These are phyloP conservation scores for Aurinia saxatilis DNA, from an alignment of 345 rosid species.

Conservation along the genomic window DNA sequence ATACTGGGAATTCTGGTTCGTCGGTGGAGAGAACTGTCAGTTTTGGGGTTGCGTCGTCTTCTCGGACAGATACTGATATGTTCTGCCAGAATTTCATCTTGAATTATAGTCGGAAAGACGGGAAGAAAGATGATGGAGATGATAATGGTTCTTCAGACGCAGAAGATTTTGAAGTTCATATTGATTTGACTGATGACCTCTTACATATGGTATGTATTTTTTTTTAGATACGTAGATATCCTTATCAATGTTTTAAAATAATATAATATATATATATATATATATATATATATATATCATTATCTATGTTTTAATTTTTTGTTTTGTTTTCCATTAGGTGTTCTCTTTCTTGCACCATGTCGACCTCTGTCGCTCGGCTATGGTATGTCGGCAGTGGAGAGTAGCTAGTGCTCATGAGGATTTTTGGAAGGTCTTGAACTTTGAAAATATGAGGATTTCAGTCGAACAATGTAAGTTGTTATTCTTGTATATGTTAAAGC, in stretches of 20 bases:
- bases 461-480: constrained; percentile 73
- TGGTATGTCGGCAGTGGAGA: constrained; percentile 96
- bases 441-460: constrained; percentile 69
- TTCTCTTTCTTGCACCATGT: constrained; percentile 77
- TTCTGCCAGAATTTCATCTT: constrained; percentile 55
- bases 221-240: not conserved
- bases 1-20: constrained; percentile 35
- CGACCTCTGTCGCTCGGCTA: constrained; percentile 80
- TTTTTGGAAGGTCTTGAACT: constrained; percentile 90
- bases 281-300: too few species aligned
- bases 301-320: too few species aligned
- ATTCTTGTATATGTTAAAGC: not conserved
- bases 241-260: not conserved
- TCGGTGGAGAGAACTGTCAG: constrained; percentile 26
- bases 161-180: constrained; percentile 58
- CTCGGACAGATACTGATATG: constrained; percentile 33
- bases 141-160: constrained; percentile 36
- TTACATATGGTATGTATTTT: constrained; percentile 68
- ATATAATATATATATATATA: too few species aligned
- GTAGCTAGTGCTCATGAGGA: constrained; percentile 92
- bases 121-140: constrained; percentile 43
- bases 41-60: constrained; percentile 30
- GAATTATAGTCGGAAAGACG: constrained; percentile 44
- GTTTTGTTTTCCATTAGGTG: constrained; percentile 41
- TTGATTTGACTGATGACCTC: constrained; percentile 93